phyloP scores from a whole-genome alignment of 345 rosid genomes.

The Aquilaria malaccensis region DNA sequence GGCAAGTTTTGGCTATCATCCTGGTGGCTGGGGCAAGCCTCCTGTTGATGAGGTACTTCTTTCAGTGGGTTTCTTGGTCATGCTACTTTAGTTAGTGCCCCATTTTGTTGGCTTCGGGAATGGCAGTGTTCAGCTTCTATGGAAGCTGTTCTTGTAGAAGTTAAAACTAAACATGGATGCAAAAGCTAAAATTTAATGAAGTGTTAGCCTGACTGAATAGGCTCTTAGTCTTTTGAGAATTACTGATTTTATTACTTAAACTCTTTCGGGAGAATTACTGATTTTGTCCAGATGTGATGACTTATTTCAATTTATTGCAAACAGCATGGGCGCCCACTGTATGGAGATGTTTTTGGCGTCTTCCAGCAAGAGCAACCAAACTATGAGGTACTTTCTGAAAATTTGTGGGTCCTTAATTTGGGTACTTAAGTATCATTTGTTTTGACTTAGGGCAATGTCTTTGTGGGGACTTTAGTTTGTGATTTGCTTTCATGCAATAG shows the following conservation, averaged over 20 bases:
- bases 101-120: not conserved
- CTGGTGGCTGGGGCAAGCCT: conserved; percentile 99
- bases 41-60: conserved; percentile 82
- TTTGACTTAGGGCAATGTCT: not conserved
- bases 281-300: no score
- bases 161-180: no score
- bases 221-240: no score
- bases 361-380: conserved; percentile 92
- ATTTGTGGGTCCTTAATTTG: not conserved
- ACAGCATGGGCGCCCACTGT: conserved; percentile 88
- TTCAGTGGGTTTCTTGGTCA: not conserved
- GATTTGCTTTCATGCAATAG: not conserved
- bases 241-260: no score
- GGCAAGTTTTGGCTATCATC: conserved; percentile 88
- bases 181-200: no score
- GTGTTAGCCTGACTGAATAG: no score
- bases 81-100: not conserved
- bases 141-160: no score
- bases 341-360: conserved; percentile 99
- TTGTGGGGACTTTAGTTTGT: not conserved
- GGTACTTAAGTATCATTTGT: not conserved
- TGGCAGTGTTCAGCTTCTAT: no score
- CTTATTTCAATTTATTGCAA: not conserved
- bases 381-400: conserved; percentile 55
- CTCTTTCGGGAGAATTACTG: no score